Evolutionary conservation across 768 basidiomycete genomes (phyloP), one percentile per base, ranked within the genome.

Genomic region (Podaxis sp.): DNA sequence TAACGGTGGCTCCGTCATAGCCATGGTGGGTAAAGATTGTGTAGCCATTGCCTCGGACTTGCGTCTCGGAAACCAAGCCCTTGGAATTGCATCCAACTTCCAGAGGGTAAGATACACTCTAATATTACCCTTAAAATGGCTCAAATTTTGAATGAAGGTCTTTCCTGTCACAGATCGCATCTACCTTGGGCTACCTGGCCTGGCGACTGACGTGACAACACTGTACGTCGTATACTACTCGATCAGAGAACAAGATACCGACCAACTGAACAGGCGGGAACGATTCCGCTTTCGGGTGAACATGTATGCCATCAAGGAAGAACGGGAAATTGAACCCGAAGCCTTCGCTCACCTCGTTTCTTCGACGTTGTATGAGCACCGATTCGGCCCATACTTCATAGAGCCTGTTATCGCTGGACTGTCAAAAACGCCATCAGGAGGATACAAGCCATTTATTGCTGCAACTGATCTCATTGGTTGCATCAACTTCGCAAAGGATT

Each of bases 271-370:
- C 40, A 97, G 95, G 61, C 89, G 86, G 66, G 96, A 98, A 74
- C 84, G 86, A 42, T 89, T 98, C 70, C 88, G 97, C 56, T 95
- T 90, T 76, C 84, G 95, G 65, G 90, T 96, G 61, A 99, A 99
- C 79, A 95, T 98, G 93, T 98, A 98, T 76, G 91, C 93, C 35
- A 98, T 99, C 82, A 99, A 99, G 75, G 96, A 99, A 75, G 96
- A 97, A 71, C 86, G 96, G 64, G 89, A 96, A 70, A 97, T 99
- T 68, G 88, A 93, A 66, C 97, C 97, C 47, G 89, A 95, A 79
- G 93, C 94, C 5, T 98, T 98, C 74, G 90, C 94, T 27, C 94
- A 95, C 70, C 88, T 99, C 64, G 90, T 98, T 62, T 93, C 92
- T 46, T 95, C 93, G 55, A 96, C 95, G 21, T 83, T 99, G 14